These are phyloP conservation scores for Acanthamoeba castellanii DNA, from an alignment of 208 protist species.

Conservation along the genomic window DNA sequence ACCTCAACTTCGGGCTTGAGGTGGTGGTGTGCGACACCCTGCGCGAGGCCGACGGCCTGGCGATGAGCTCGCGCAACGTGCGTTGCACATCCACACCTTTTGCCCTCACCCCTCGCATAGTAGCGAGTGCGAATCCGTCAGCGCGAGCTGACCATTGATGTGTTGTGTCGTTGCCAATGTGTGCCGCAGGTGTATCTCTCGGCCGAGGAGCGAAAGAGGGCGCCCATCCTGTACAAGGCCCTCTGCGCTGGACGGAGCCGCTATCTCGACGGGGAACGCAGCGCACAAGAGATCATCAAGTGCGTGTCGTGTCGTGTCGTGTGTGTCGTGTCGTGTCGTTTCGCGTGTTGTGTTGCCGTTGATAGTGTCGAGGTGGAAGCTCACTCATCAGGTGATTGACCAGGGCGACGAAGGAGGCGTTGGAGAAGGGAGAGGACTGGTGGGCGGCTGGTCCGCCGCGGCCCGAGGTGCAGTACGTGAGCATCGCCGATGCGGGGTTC, in stretches of 20 bases:
- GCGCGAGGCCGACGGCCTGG: constrained; percentile 90
- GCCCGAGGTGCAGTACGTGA: constrained; percentile 36
- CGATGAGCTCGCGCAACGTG: constrained; percentile 87
- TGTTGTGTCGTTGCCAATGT: too few relatives aligned
- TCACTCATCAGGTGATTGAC: neutral
- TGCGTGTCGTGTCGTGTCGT: neutral
- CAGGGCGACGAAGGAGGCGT: constrained; percentile 51
- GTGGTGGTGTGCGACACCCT: constrained; percentile 80
- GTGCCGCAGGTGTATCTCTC: constrained; percentile 79
- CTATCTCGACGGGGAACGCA: neutral
- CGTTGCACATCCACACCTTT: too few relatives aligned
- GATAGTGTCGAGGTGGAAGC: neutral
- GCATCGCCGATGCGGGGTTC: constrained; percentile 5
- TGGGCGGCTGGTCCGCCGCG: neutral
- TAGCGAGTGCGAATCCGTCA: too few relatives aligned
- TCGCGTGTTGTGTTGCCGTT: neutral
- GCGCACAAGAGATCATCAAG: neutral
- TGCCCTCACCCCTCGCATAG: too few relatives aligned
- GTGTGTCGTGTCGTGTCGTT: neutral
- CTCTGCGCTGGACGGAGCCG: neutral
- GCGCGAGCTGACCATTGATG: neutral
- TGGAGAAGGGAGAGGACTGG: neutral
- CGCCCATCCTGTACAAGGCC: constrained; percentile 64
- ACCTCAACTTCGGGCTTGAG: constrained; percentile 85
- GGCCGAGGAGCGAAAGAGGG: constrained; percentile 72